A percentile compares a stretch with the other conserved stretches of the same genome.
Conservation (phyloP, 2,329 filamentous ascomycete genomes). For the Westerdykella sp. region DNA sequence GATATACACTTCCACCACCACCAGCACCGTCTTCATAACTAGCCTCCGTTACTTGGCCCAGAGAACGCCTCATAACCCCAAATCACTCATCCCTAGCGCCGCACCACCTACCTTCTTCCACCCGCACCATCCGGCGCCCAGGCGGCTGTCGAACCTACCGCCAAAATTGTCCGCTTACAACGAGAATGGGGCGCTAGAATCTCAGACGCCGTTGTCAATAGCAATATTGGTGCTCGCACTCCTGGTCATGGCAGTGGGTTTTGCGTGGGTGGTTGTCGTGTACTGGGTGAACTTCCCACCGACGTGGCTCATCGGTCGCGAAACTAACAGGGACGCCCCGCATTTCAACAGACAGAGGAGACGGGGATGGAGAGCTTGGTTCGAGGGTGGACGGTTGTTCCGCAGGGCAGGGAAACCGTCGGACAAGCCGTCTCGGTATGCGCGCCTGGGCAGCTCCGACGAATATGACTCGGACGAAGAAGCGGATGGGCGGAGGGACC, state of each 20-base stretch:
- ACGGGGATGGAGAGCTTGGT: not conserved
- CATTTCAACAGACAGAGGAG: not conserved
- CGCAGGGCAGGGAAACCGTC: conserved; percentile 4
- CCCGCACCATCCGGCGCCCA: not conserved
- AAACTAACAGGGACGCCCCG: not conserved
- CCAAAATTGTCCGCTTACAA: not conserved
- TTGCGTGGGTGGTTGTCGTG: conserved; percentile 7
- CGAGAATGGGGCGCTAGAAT: not conserved
- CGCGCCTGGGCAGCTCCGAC: not conserved
- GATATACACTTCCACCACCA: not conserved
- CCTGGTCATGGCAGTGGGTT: conserved; percentile 2
- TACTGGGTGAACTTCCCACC: conserved; percentile 16
- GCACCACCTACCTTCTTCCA: conserved; percentile 3
- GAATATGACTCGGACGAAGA: not conserved
- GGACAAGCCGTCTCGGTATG: conserved; percentile 13
- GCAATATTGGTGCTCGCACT: not conserved
- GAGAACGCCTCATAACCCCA: not conserved
- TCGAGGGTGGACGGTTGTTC: not conserved
- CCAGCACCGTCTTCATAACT: not conserved
- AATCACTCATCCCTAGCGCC: not conserved
- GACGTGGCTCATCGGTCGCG: not conserved
- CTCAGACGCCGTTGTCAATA: not conserved
- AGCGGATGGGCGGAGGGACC: not conserved
- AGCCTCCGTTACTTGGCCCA: conserved; percentile 1
- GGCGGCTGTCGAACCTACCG: not conserved